These are phyloP conservation scores for Fraxinus ornus DNA, from an alignment of 305 asterid species.

Conservation along the genomic window DNA sequence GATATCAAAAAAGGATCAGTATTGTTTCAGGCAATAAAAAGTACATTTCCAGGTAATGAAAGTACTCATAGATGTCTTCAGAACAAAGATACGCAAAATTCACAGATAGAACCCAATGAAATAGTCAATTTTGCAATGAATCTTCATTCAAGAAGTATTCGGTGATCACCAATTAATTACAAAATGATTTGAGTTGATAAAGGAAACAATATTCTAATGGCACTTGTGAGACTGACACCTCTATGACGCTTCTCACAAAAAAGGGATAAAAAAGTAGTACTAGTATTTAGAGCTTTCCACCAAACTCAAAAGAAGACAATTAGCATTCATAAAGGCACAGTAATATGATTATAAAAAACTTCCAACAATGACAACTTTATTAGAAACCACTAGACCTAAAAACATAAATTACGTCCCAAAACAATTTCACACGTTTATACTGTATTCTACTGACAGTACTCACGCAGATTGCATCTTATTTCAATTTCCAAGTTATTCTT, in stretches of 20 bases:
- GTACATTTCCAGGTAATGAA: neutral
- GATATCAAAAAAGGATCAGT: slow-evolving; percentile 19
- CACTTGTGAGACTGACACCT: neutral
- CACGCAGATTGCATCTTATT: neutral
- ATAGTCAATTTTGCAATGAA: neutral
- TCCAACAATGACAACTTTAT: slow-evolving; percentile 4
- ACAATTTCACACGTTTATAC: neutral
- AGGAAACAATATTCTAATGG: neutral
- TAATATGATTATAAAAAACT: neutral
- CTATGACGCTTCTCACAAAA: neutral
- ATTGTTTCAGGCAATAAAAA: neutral
- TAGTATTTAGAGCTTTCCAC: neutral
- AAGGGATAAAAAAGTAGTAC: neutral
- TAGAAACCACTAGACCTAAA: neutral
- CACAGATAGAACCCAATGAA: neutral
- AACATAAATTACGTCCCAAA: neutral
- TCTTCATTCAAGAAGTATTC: neutral
- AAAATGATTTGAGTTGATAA: slow-evolving; percentile 2
- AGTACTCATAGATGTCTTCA: slow-evolving; percentile 10
- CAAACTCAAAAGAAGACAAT: neutral
- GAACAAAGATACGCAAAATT: neutral
- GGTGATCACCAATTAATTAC: neutral
- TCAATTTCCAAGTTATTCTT: neutral
- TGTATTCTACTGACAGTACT: neutral
- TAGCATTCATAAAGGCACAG: neutral